Conservation (phyloP, 2,329 filamentous ascomycete genomes). For the Seiridium unicorne region DNA sequence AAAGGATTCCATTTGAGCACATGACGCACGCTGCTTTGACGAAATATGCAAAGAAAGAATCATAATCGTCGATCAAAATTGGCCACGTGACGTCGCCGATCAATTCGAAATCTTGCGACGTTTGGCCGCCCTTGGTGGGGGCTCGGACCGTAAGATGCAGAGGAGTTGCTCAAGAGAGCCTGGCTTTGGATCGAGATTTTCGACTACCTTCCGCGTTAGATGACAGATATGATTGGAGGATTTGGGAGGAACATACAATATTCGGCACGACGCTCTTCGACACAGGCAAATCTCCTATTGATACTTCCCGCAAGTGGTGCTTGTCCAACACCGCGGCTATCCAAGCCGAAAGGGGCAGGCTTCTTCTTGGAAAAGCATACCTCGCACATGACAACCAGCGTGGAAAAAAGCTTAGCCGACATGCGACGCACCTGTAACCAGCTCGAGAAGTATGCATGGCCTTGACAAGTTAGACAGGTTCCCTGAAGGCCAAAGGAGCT, state of each 20-base stretch:
- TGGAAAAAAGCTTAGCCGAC: conserved; percentile 22
- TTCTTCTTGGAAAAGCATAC: conserved; percentile 14
- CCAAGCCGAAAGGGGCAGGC: background rate
- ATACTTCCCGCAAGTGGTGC: background rate
- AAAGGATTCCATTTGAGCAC: no score
- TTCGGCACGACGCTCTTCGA: background rate
- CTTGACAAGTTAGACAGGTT: background rate
- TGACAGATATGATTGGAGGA: conserved; percentile 19
- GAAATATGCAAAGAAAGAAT: no score
- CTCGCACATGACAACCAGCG: conserved; percentile 27
- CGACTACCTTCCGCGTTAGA: conserved; percentile 13
- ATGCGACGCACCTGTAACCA: conserved; percentile 10
- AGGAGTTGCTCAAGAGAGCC: background rate
- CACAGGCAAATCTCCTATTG: background rate
- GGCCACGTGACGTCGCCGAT: background rate
- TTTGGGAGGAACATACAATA: background rate
- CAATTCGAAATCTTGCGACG: background rate
- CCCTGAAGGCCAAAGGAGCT: background rate
- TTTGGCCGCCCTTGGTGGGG: background rate
- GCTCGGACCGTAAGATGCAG: background rate
- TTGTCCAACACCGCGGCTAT: no score
- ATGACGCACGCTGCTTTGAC: no score
- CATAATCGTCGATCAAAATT: background rate
- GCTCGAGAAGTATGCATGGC: conserved; percentile 12
- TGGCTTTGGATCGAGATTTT: conserved; percentile 14